phyloP scores from a whole-genome alignment of 2,329 filamentous ascomycete genomes.

The Orbilia blumenaviensis region DNA sequence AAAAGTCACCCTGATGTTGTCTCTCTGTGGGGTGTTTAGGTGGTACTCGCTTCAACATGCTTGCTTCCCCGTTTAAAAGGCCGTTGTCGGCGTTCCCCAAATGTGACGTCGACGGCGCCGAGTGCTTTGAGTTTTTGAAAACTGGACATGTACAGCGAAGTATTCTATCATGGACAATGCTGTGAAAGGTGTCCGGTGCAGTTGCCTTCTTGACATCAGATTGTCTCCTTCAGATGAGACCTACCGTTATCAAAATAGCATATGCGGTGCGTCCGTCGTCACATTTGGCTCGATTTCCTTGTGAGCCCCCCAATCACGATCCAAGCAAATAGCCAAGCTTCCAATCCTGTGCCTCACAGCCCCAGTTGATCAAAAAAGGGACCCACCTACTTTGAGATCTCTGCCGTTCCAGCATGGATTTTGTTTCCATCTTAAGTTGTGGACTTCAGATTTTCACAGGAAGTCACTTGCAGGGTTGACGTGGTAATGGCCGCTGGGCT shows the following conservation, averaged over 20 bases:
- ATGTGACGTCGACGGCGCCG: constrained; percentile 30
- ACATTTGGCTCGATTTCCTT: constrained; percentile 21
- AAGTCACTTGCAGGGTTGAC: constrained; percentile 48
- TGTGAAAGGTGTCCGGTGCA: not conserved
- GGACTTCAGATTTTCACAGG: constrained; percentile 24
- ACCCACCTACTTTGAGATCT: constrained; percentile 32
- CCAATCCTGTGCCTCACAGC: constrained; percentile 43
- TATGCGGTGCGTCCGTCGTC: constrained; percentile 25
- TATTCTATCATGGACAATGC: not conserved
- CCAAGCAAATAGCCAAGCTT: constrained; percentile 35
- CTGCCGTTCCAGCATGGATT: constrained; percentile 40
- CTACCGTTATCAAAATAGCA: constrained; percentile 35
- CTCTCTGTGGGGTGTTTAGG: constrained; percentile 26
- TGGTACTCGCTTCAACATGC: constrained; percentile 26
- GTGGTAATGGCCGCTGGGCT: constrained; percentile 40
- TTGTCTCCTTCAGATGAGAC: constrained; percentile 2
- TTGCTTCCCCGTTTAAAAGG: not conserved
- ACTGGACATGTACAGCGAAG: not conserved
- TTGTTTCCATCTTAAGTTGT: constrained; percentile 29
- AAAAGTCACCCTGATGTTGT: constrained; percentile 17
- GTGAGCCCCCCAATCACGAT: constrained; percentile 28
- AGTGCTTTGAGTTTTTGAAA: constrained; percentile 1
- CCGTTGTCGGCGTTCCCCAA: constrained; percentile 4
- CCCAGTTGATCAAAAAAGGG: constrained; percentile 34
- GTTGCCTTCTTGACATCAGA: constrained; percentile 13